phyloP scores from a whole-genome alignment of 2,329 filamentous ascomycete genomes.

The Aspergillus viridinutans region DNA sequence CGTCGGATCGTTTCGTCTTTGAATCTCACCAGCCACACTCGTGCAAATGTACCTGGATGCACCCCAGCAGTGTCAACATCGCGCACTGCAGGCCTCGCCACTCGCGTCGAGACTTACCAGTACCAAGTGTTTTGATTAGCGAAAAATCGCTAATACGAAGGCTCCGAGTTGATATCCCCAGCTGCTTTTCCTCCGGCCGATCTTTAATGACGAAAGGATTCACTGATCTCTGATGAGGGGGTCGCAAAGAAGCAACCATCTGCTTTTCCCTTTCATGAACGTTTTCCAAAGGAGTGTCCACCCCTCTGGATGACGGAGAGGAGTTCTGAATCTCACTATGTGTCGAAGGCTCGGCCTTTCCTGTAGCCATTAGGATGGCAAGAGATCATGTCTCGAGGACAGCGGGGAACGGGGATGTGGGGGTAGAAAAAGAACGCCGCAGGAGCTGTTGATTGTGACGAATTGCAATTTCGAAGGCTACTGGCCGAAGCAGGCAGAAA shows the following conservation, averaged over 20 bases:
- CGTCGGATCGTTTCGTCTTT: slow-evolving; percentile 32
- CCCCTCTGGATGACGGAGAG: slow-evolving; percentile 13
- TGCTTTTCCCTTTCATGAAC: slow-evolving; percentile 29
- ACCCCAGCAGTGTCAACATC: slow-evolving; percentile 13
- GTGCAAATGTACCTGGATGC: slow-evolving; percentile 47
- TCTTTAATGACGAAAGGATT: slow-evolving; percentile 38
- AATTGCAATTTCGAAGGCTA: neutral
- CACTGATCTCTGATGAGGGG: slow-evolving; percentile 25
- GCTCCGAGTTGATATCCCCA: slow-evolving; percentile 34
- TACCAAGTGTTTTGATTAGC: slow-evolving; percentile 47
- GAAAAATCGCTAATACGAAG: slow-evolving; percentile 44
- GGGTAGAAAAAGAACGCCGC: slow-evolving; percentile 12
- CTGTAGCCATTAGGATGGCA: slow-evolving; percentile 37
- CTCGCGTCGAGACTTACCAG: slow-evolving; percentile 33
- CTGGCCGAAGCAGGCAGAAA: neutral
- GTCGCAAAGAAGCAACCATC: slow-evolving; percentile 24
- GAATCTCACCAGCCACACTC: slow-evolving; percentile 47
- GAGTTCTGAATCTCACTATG: slow-evolving; percentile 25
- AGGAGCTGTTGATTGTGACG: slow-evolving; percentile 10
- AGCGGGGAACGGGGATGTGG: slow-evolving; percentile 7
- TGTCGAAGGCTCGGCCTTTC: slow-evolving; percentile 33
- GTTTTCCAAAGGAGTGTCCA: slow-evolving; percentile 17
- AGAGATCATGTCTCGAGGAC: slow-evolving; percentile 30
- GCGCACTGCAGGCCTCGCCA: slow-evolving; percentile 1
- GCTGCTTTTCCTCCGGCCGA: slow-evolving; percentile 34